Percentiles rank a stretch among this genome's conserved stretches.
These are phyloP conservation scores for Heteromeles arbutifolia DNA, from an alignment of 306 rosid genomes.

Conservation along the genomic window DNA sequence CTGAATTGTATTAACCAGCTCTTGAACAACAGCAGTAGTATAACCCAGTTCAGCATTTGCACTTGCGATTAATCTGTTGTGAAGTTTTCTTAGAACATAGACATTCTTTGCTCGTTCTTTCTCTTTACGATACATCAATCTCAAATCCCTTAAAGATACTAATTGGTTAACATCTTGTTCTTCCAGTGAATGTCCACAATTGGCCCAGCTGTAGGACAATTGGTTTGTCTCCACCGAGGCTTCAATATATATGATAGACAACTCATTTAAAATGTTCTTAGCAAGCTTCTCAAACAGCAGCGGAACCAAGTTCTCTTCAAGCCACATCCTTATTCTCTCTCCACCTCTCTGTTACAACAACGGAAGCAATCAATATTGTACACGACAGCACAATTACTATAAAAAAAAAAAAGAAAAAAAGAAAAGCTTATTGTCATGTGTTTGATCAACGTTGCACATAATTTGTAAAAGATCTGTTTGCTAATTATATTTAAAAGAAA, in stretches of 20 bases:
- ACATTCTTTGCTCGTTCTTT: conserved; percentile 11
- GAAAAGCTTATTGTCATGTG: background rate
- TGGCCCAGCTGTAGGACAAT: conserved; percentile 4
- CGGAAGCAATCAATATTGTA: background rate
- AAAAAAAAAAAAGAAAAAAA: background rate
- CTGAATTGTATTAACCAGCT: conserved; percentile 10
- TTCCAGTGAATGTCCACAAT: conserved; percentile 1
- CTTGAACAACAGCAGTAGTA: conserved; percentile 2
- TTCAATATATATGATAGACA: conserved; percentile 3
- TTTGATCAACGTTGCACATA: background rate
- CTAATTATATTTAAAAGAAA: background rate
- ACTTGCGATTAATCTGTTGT: background rate
- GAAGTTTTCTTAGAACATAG: conserved; percentile 8
- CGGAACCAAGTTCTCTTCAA: conserved; percentile 16
- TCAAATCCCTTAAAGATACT: conserved; percentile 8
- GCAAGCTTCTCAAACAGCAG: conserved; percentile 9
- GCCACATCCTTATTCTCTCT: conserved; percentile 19
- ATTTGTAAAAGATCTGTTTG: background rate
- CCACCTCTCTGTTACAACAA: conserved; percentile 11
- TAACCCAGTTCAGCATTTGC: conserved; percentile 5
- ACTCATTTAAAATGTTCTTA: conserved; percentile 1
- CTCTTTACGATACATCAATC: conserved; percentile 14
- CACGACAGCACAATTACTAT: background rate
- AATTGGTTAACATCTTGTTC: background rate
- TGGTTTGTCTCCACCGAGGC: conserved; percentile 7